phyloP scores from a whole-genome alignment of 2,329 filamentous ascomycete genomes.

The Aspergillus pseudoterreus region DNA sequence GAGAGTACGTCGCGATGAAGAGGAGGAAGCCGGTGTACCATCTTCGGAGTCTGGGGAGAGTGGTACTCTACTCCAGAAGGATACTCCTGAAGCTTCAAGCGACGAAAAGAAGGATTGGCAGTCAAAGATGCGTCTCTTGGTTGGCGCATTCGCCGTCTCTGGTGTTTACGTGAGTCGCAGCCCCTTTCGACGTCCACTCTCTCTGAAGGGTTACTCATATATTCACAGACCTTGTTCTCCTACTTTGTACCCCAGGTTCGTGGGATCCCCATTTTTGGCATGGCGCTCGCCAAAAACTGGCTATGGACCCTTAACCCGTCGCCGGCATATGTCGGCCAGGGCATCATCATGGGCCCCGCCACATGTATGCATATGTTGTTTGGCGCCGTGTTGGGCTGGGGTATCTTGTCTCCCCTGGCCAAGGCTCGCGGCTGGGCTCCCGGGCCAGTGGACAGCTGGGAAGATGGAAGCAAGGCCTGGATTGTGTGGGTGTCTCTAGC shows the following conservation, averaged over 20 bases:
- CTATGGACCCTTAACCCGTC: slow-evolving; percentile 96
- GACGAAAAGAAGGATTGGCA: slow-evolving; percentile 55
- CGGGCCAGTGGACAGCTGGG: slow-evolving; percentile 82
- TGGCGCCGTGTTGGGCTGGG: slow-evolving; percentile 88
- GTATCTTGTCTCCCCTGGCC: slow-evolving; percentile 79
- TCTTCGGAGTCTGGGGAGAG: slow-evolving; percentile 37
- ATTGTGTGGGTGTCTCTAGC: slow-evolving; percentile 95
- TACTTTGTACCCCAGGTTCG: slow-evolving; percentile 87
- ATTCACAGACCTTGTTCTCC: slow-evolving; percentile 69
- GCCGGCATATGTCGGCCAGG: slow-evolving; percentile 94
- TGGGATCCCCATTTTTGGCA: slow-evolving; percentile 82
- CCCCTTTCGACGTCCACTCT: not conserved
- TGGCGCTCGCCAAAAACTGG: slow-evolving; percentile 71
- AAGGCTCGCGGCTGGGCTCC: slow-evolving; percentile 86
- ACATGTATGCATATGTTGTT: slow-evolving; percentile 95
- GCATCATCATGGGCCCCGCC: slow-evolving; percentile 95
- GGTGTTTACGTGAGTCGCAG: slow-evolving; percentile 47
- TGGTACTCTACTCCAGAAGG: slow-evolving; percentile 50
- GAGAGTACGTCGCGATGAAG: slow-evolving; percentile 19
- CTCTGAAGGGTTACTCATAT: slow-evolving; percentile 11
- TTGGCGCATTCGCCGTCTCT: slow-evolving; percentile 58
- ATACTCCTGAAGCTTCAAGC: slow-evolving; percentile 26
- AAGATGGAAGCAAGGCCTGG: slow-evolving; percentile 92
- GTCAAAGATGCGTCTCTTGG: slow-evolving; percentile 57
- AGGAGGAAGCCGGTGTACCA: slow-evolving; percentile 27